A percentile compares a stretch with the other conserved stretches of the same genome.
Conservation (phyloP, 768 basidiomycete genomes). For the Russula lepida region DNA sequence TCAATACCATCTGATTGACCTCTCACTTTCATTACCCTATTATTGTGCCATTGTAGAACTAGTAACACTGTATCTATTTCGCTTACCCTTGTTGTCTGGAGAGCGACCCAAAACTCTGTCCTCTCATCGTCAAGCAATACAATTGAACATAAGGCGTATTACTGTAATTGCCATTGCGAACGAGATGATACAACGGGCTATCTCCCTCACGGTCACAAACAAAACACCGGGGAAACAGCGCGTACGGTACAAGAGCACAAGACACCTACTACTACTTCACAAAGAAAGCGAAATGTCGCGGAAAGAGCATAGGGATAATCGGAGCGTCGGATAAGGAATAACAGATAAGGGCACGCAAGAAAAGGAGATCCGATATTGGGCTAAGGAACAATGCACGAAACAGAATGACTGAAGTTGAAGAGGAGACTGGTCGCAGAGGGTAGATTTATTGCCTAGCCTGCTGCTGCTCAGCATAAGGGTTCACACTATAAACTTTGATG, state of each 20-base stretch:
- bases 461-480: conserved; percentile 65
- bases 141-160: neutral
- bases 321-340: neutral
- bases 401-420: neutral
- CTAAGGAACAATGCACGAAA: neutral
- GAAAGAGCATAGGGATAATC: conserved; percentile 6
- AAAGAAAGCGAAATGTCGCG: neutral
- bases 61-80: conserved; percentile 10
- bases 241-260: conserved; percentile 11
- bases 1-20: neutral
- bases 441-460: neutral
- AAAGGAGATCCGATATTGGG: neutral
- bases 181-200: conserved; percentile 14
- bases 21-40: neutral
- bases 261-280: neutral
- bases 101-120: neutral
- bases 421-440: neutral
- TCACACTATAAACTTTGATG: conserved; percentile 95
- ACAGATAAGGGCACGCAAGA: neutral
- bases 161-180: conserved; percentile 16
- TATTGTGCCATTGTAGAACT: conserved; percentile 8
- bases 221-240: neutral
- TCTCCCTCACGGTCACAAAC: neutral
- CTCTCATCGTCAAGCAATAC: neutral
- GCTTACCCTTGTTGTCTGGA: neutral